These are phyloP conservation scores for Circinella umbellata DNA, from an alignment of 371 early-diverging fungal genomes.

Conservation along the genomic window DNA sequence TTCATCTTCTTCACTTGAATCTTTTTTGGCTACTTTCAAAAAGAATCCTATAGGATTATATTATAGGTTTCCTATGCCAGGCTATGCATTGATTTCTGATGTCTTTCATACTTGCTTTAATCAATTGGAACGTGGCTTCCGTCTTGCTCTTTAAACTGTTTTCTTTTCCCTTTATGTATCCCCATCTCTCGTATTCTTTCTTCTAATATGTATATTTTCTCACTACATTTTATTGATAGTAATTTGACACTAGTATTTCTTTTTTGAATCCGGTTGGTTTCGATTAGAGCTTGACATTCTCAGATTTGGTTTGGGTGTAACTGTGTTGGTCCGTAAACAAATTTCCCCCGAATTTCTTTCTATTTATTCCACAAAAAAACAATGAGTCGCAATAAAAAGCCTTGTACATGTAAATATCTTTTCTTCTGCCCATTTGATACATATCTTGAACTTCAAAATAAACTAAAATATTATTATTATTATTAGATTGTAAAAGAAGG, in stretches of 20 bases:
- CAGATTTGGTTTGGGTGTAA: too few species aligned
- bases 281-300: too few species aligned
- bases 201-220: not conserved
- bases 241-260: too few species aligned
- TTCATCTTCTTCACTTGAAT: not conserved
- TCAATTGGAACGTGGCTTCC: slow-evolving; percentile 2
- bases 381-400: not conserved
- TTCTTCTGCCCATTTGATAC: too few species aligned
- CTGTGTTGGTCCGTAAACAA: not conserved
- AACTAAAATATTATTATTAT: not conserved
- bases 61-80: slow-evolving; percentile 9
- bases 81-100: slow-evolving; percentile 9
- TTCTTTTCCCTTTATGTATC: not conserved
- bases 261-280: too few species aligned
- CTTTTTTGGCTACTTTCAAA: slow-evolving; percentile 1
- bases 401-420: slow-evolving; percentile 1
- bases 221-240: too few species aligned
- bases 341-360: not conserved
- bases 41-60: not conserved
- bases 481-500: not conserved
- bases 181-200: not conserved
- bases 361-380: not conserved
- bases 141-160: not conserved
- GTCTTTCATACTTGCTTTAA: slow-evolving; percentile 6
- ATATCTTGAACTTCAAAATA: not conserved